Conservation (phyloP, 2,329 filamentous ascomycete species). For the Onygenales sp. region DNA sequence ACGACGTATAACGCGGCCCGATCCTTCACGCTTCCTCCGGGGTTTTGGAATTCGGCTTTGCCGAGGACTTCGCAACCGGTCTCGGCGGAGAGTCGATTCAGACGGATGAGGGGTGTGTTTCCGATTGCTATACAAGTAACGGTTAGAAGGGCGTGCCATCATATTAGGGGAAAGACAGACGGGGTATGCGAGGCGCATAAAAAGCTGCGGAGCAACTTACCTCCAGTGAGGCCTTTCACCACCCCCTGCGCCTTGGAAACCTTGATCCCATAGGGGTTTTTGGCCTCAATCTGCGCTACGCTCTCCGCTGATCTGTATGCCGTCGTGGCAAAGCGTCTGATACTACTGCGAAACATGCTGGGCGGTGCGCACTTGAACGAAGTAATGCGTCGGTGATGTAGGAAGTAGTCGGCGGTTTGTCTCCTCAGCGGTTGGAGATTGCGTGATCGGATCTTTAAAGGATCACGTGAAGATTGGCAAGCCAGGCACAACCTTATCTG, state of each 20-base stretch:
- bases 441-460: neutral
- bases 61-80: constrained; percentile 91
- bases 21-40: constrained; percentile 92
- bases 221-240: constrained; percentile 69
- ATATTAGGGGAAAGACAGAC: neutral
- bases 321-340: constrained; percentile 58
- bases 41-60: constrained; percentile 98
- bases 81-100: constrained; percentile 78
- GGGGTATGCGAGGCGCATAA: neutral
- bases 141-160: neutral
- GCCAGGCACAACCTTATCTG: neutral
- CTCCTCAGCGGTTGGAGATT: neutral
- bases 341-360: constrained; percentile 60
- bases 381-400: neutral
- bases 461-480: neutral
- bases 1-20: constrained; percentile 91
- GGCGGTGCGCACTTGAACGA: constrained; percentile 2
- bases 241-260: constrained; percentile 74
- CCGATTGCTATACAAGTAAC: constrained; percentile 62
- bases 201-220: constrained; percentile 38
- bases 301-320: constrained; percentile 46
- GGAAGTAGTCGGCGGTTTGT: neutral
- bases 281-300: constrained; percentile 37
- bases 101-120: constrained; percentile 86
- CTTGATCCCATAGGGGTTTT: constrained; percentile 54